Conservation (phyloP, 805 yeast genomes). For the Ogataea minuta region DNA sequence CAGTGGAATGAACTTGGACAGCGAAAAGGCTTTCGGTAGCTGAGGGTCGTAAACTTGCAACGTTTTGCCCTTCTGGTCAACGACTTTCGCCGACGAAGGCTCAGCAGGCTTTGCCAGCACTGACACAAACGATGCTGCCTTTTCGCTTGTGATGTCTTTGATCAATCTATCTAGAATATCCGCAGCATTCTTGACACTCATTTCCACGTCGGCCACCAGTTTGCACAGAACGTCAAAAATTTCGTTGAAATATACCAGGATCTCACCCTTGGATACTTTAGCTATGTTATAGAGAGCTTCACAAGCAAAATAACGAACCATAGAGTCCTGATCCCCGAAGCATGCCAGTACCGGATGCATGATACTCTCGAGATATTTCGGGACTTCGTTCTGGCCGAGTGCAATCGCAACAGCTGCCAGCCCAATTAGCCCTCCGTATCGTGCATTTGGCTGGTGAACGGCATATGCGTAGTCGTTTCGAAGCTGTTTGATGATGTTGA, state of each 20-base stretch:
- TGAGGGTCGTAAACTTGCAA: constrained; percentile 60
- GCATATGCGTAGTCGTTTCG: constrained; percentile 78
- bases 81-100: constrained; percentile 40
- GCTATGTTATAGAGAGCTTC: constrained; percentile 94
- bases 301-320: constrained; percentile 95
- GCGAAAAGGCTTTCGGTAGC: constrained; percentile 67
- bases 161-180: constrained; percentile 85
- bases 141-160: constrained; percentile 93
- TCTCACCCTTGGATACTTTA: constrained; percentile 94
- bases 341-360: constrained; percentile 93
- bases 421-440: constrained; percentile 95
- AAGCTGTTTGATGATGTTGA: constrained; percentile 67
- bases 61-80: constrained; percentile 58
- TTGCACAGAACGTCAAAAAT: constrained; percentile 90
- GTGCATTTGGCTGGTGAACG: constrained; percentile 78
- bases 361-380: constrained; percentile 76
- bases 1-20: constrained; percentile 88
- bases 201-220: constrained; percentile 85
- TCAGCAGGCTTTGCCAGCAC: constrained; percentile 47
- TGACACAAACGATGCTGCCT: constrained; percentile 84
- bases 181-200: constrained; percentile 92
- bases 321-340: constrained; percentile 95
- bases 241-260: constrained; percentile 86
- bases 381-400: constrained; percentile 78
- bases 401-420: constrained; percentile 96